Base-by-base conservation (phyloP, 768 basidiomycete genomes). In the Psilocybe cyanescens region DNA sequence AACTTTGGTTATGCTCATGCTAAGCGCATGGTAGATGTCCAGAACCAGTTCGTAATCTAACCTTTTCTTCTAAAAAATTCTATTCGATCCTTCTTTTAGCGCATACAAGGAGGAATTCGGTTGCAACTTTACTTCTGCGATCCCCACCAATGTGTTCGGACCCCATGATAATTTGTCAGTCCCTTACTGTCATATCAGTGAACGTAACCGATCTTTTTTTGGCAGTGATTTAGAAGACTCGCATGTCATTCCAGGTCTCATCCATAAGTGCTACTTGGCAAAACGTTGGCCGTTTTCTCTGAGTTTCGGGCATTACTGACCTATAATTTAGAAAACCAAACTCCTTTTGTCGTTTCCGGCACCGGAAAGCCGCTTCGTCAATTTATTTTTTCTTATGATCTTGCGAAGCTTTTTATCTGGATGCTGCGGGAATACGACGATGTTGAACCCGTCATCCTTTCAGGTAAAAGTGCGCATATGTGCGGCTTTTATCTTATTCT, bases 1-100 rank as follows among this genome's bases (percentile, higher is more conserved):
- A 98, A 98, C 83, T 98, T 94, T 77, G 97, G 96, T 31, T 99
- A 99, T 69, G 92, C 97, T 1, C 91, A 98, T 68, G 95, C 94
- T 45, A 99, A 99, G 77, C 85, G 96, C 17, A 85, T 98, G 83
- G 94, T 99, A 7, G 97, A 98, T 71, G 88, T 97, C 1, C 91
- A 94, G 72, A 98, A 98, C 71, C 95, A 91, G 95, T 95, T 61
- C 59, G 89, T 67, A 8, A 47, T 11, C 5, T 30, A 35, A 29
- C 56, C 17, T 17, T 17, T 3, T n/a, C 1, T 17, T 19, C 41
- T 11, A 28, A 16, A 11, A 11, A 29, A 53, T 51, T 16, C 28
- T 33, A 16, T 37, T n/a, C 53, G n/a, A 37, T 19, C 17, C 1
- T 47, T 16, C 29, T 29, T 12, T 33, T 59, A 96, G 95, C 64